A percentile compares a stretch with the other conserved stretches of the same genome.
These are phyloP conservation scores for Malassezia sympodialis DNA, from an alignment of 1,284 basidiomycete genomes.

Conservation along the genomic window DNA sequence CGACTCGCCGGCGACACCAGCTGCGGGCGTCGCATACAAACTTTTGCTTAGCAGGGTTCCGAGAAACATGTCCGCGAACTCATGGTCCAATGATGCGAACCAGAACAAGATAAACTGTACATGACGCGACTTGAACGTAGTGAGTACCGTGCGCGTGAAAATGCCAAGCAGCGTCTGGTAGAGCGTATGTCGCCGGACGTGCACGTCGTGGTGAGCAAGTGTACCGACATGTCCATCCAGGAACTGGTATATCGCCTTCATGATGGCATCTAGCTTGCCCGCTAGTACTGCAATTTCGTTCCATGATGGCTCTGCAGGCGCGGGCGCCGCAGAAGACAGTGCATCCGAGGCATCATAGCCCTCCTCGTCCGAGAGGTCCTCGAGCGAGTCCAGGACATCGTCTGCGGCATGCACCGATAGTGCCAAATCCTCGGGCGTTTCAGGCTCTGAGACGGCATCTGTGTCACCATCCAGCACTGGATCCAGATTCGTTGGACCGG, in stretches of 20 bases:
- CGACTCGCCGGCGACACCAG: conserved; percentile 49
- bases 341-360: conserved; percentile 52
- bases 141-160: conserved; percentile 83
- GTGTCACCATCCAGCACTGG: conserved; percentile 50
- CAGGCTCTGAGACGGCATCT: conserved; percentile 54
- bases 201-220: not conserved
- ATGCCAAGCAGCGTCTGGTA: conserved; percentile 82
- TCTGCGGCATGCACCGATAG: conserved; percentile 41
- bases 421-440: conserved; percentile 53
- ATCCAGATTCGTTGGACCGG: conserved; percentile 28
- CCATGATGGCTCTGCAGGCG: conserved; percentile 23
- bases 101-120: conserved; percentile 96
- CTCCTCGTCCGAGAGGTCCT: conserved; percentile 56
- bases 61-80: conserved; percentile 84
- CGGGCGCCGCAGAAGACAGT: conserved; percentile 34
- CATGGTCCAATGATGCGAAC: conserved; percentile 76
- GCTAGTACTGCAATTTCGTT: conserved; percentile 67
- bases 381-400: conserved; percentile 35
- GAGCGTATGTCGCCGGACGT: conserved; percentile 29
- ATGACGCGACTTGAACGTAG: conserved; percentile 91
- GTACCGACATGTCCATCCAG: conserved; percentile 53
- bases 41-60: conserved; percentile 83
- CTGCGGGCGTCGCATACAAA: conserved; percentile 54
- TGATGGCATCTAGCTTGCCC: conserved; percentile 77
- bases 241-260: conserved; percentile 73